phyloP scores from a whole-genome alignment of 192 early-diverging fungal species.

The Kappamyces sp. region DNA sequence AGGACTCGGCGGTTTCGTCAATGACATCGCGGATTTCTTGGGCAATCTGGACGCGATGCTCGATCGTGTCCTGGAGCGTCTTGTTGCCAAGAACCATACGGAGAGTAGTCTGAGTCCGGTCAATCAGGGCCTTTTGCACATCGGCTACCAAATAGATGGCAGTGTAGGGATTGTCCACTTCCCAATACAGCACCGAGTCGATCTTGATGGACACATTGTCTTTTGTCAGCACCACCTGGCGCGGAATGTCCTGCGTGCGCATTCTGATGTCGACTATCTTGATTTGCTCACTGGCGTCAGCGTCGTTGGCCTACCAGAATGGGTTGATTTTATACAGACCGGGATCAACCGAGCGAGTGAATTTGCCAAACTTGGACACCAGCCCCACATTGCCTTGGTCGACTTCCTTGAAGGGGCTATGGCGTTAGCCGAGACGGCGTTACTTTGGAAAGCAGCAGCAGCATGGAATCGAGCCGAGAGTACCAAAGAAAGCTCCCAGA shows the following conservation, averaged over 20 bases:
- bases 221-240: slow-evolving; percentile 78
- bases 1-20: slow-evolving; percentile 60
- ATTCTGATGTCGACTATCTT: slow-evolving; percentile 52
- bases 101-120: slow-evolving; percentile 86
- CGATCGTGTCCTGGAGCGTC: slow-evolving; percentile 81
- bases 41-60: slow-evolving; percentile 82
- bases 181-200: slow-evolving; percentile 84
- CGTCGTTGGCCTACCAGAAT: too few relatives aligned
- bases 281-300: slow-evolving; percentile 36
- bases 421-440: slow-evolving; percentile 4
- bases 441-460: slow-evolving; percentile 19
- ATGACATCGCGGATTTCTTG: slow-evolving; percentile 80
- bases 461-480: slow-evolving; percentile 13
- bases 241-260: slow-evolving; percentile 51
- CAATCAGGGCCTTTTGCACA: slow-evolving; percentile 71
- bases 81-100: slow-evolving; percentile 76
- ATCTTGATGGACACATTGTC: slow-evolving; percentile 84
- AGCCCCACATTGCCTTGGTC: slow-evolving; percentile 67
- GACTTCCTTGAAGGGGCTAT: slow-evolving; percentile 62
- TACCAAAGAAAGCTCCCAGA: slow-evolving; percentile 2
- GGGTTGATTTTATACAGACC: slow-evolving; percentile 41
- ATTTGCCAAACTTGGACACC: slow-evolving; percentile 57
- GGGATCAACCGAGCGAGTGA: slow-evolving; percentile 33
- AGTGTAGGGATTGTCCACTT: slow-evolving; percentile 53
- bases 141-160: slow-evolving; percentile 74